Evolutionary conservation across 129 eudicot species (phyloP), one percentile per base, ranked within the genome.

Genomic region (Escallonia herrerae): DNA sequence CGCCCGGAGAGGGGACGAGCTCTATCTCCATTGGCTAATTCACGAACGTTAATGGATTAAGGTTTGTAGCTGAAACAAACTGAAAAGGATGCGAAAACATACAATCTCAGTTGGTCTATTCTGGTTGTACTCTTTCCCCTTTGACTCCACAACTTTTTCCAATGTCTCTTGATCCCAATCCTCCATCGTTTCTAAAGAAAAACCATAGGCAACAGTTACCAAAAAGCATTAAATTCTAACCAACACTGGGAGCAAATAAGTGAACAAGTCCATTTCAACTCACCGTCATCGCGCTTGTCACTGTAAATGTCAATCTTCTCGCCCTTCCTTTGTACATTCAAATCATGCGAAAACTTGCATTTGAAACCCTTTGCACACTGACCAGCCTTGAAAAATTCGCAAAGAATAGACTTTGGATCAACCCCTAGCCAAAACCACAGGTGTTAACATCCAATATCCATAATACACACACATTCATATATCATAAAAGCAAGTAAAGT

Each of bases 331-430:
- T 80, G 86, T 70, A 84, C 72, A 77, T 80, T 84, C 57, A 84
- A 56, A 80, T 84, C 90, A 80, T 84, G 90, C 15, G 90, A 84
- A 77, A 84, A 84, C 70, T 84, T 84, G 77, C 90, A 80, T 68
- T 84, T 84, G 53, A 80, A 84, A 43, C 90, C 90, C 70, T 84
- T 84, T 8, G 79, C 78, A 80, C 90, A 84, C 76, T 84, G 86
- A 75, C 86, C 90, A 63, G 78, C 90, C 64, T 84, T 84, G 55
- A 84, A 84, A 47, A 84, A 84, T 49, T 84, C 90, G 8, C 90
- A 84, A 49, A 80, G 72, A 60, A 84, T 84, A 39, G 90, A 84
- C 79, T 84, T 84, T 15, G 90, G 90, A 84, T 80, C 86, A 63
- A 84, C 90, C 77, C 90, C 90, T 84, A 72, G 71, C 53, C 38